phyloP scores from a whole-genome alignment of 768 basidiomycete species.

The Hericium rajendrae region DNA sequence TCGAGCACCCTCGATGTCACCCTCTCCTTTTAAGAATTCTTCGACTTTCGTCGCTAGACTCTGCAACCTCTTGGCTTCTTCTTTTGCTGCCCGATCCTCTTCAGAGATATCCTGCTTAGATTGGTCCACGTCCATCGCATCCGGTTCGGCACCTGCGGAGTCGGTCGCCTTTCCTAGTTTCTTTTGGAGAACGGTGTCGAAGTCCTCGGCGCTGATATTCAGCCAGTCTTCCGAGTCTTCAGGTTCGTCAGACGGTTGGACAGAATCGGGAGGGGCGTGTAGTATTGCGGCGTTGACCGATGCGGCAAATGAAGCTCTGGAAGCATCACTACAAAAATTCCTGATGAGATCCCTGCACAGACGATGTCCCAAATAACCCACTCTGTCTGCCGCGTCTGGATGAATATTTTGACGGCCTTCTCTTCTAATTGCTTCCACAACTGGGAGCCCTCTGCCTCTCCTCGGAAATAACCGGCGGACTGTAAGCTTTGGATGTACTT shows the following conservation, averaged over 20 bases:
- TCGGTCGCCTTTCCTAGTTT: constrained; percentile 20
- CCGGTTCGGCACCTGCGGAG: constrained; percentile 12
- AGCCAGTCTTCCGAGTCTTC: constrained; percentile 85
- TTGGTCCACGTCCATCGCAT: constrained; percentile 43
- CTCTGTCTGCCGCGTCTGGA: constrained; percentile 56
- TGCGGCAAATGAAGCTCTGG: constrained; percentile 67
- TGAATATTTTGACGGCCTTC: constrained; percentile 59
- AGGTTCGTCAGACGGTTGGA: constrained; percentile 20
- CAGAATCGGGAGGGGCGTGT: constrained; percentile 23
- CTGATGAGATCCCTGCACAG: not conserved
- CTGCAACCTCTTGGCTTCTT: constrained; percentile 62
- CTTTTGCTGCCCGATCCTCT: constrained; percentile 46
- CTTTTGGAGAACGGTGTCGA: constrained; percentile 63
- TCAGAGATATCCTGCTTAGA: constrained; percentile 19
- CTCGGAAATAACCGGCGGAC: constrained; percentile 66
- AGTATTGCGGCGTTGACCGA: constrained; percentile 58
- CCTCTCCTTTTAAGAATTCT: constrained; percentile 83
- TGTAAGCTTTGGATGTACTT: constrained; percentile 62
- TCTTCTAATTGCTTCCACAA: constrained; percentile 66
- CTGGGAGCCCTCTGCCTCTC: constrained; percentile 67
- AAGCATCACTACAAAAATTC: constrained; percentile 34
- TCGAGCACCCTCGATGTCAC: constrained; percentile 78
- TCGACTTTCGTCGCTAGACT: constrained; percentile 80
- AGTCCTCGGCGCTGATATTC: constrained; percentile 62
- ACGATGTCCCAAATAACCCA: constrained; percentile 29